Percentiles rank a stretch among this genome's conserved stretches.
These are phyloP conservation scores for Colletotrichum sp. DNA, from an alignment of 2,329 filamentous ascomycete species.

Conservation along the genomic window DNA sequence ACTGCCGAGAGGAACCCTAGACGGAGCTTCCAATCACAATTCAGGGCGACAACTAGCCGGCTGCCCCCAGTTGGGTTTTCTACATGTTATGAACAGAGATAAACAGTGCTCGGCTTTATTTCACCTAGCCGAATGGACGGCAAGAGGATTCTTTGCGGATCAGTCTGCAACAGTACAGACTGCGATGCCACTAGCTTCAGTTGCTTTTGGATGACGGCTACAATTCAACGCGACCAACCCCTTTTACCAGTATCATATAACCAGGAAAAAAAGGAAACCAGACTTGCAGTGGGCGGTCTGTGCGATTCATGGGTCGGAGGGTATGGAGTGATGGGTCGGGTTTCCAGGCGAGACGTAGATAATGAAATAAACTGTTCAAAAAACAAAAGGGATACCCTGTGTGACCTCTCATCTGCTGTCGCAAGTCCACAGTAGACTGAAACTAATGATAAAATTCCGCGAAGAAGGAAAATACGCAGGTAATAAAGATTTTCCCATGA, in stretches of 20 bases:
- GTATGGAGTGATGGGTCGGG: background rate
- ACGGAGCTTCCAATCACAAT: background rate
- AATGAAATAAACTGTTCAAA: background rate
- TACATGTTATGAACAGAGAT: background rate
- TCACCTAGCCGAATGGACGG: background rate
- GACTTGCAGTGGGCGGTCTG: background rate
- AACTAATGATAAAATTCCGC: background rate
- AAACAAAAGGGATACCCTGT: background rate
- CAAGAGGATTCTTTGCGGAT: background rate
- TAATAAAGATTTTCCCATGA: background rate
- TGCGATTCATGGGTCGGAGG: background rate
- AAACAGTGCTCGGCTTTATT: background rate
- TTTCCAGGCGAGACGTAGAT: slow-evolving; percentile 3
- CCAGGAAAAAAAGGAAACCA: background rate
- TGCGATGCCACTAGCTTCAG: background rate
- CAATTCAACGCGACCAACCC: background rate
- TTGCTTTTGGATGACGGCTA: background rate
- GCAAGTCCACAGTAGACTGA: background rate
- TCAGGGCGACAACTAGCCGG: background rate
- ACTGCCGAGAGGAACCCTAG: background rate
- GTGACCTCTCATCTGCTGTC: background rate
- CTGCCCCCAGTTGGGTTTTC: background rate
- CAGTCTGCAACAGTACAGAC: background rate
- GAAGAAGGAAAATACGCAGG: background rate
- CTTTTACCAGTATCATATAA: background rate